Base-by-base conservation (phyloP, 129 eudicot species). In the Lactuca saligna region DNA sequence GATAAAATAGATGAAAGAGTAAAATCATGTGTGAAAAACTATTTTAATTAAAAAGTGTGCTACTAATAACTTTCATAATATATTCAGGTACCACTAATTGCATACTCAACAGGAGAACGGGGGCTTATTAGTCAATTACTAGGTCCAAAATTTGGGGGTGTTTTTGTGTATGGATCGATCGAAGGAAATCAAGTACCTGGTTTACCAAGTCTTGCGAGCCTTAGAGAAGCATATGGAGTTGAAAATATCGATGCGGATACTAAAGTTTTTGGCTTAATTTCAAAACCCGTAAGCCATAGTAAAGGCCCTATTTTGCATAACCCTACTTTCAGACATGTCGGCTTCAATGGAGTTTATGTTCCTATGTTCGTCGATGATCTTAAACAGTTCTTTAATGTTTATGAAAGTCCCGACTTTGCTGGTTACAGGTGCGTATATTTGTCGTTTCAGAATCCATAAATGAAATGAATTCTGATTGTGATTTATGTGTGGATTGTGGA, bases 251-350 rank as follows among this genome's bases (percentile, higher is more conserved):
- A 90, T 63, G 55, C 77, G 0, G 82, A 81, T 50, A 90, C 97
- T 6, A 78, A 84, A 78, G 90, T 90, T 12, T 90, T 66, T 78
- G 97, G 97, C 55, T 82, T 90, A 14, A 82, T 90, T 41, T 84
- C 91, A 7, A 90, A 87, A 63, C 97, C 97, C 34, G 97, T 90
- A 20, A 79, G 90, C 75, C 97, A 90, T 74, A 90, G 95, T 74
- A 90, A 90, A 79, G 91, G 95, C 76, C 97, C 97, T 17, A 25
- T 86, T 49, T 76, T 90, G 78, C 91, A 86, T 70, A 90, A 90
- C 78, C 91, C 88, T 17, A 82, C 95, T 25, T 90, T 90, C 69
- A 82, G 91, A 80, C 75, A 86, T 41, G 88, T 80, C 57, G 87
- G 90, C 51, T 84, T 25, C 88, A 90, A 90, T 32, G 97, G 91